A percentile compares a stretch with the other conserved stretches of the same genome.
phyloP scores from a whole-genome alignment of 192 early-diverging fungal genomes.

The Coemansia sp. region DNA sequence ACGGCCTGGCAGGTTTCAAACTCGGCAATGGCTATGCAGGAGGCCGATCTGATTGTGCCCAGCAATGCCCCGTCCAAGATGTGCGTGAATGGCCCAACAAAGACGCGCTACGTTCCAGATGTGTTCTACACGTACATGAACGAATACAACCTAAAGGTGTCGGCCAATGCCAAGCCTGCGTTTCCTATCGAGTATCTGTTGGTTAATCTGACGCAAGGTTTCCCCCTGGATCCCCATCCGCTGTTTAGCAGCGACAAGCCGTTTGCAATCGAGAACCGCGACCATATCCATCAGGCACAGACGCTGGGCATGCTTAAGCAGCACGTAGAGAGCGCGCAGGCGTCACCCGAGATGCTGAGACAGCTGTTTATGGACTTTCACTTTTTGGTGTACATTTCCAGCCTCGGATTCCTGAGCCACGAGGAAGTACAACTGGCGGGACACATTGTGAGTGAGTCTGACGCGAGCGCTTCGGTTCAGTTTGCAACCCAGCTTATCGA shows the following conservation, averaged over 20 bases:
- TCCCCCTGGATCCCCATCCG: constrained; percentile 79
- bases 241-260: constrained; percentile 63
- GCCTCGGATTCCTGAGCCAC: constrained; percentile 66
- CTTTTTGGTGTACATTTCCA: constrained; percentile 70
- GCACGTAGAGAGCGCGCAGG: constrained; percentile 46
- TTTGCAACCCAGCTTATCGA: constrained; percentile 19
- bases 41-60: constrained; percentile 90
- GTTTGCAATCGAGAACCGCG: constrained; percentile 84
- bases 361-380: constrained; percentile 83
- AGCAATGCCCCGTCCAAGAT: constrained; percentile 84
- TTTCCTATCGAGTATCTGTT: constrained; percentile 97
- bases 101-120: constrained; percentile 90
- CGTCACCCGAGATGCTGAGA: constrained; percentile 40
- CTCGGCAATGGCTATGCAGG: constrained; percentile 83
- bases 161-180: constrained; percentile 89
- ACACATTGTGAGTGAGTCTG: constrained; percentile 19
- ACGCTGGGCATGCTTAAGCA: constrained; percentile 64
- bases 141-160: constrained; percentile 86
- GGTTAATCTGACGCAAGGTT: constrained; percentile 90
- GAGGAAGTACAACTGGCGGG: constrained; percentile 53
- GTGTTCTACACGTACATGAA: constrained; percentile 97
- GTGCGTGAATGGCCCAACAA: constrained; percentile 75
- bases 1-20: constrained; percentile 92
- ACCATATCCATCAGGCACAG: constrained; percentile 58
- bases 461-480: constrained; percentile 8